Evolutionary conservation across 805 yeast genomes (phyloP), one percentile per base, ranked within the genome.

Genomic region (Saturnispora serradocipensis): DNA sequence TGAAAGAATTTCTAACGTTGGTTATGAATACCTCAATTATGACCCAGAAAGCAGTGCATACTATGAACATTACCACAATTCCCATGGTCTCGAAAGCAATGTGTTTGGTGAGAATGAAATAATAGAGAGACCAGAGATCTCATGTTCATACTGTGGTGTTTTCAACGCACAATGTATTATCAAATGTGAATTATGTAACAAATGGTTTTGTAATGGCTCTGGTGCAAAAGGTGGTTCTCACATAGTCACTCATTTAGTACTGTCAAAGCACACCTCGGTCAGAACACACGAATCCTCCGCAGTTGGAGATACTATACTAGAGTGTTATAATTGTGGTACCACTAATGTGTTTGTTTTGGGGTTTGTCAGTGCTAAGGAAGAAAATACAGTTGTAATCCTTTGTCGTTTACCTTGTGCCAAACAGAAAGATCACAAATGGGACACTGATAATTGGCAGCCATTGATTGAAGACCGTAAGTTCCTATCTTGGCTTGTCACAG

Each of bases 341-440:
- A 80, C 74, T 54, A 90, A 90, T 59, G 85, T 82, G 2, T 90
- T 90, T 59, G 73, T 83, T 25, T 70, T 90, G 38, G 97, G 97
- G 0, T 88, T 84, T 66, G 93, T 90, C 15, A 77, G 89, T 25
- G 96, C 97, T 4, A 87, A 86, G 61, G 78, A 82, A 53, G 95
- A 88, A 58, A 82, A 89, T 4, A 89, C 88, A 38, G 90, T 90
- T 53, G 96, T 90, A 4, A 76, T 89, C 43, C 67, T 90, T 46
- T 90, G 97, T 67, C 80, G 97, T 51, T 72, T 87, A 50, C 97
- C 97, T 0, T 90, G 97, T 67, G 83, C 95, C 1, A 89, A 82
- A 61, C 66, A 74, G 8, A 82, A 84, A 57, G 88, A 85, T 65
- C 69, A 76, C 28, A 81, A 83, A 60, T 90, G 97, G 97, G 96